A percentile compares a stretch with the other conserved stretches of the same genome.
phyloP scores from a whole-genome alignment of 257 asterid species.

The Solanum habrochaites region DNA sequence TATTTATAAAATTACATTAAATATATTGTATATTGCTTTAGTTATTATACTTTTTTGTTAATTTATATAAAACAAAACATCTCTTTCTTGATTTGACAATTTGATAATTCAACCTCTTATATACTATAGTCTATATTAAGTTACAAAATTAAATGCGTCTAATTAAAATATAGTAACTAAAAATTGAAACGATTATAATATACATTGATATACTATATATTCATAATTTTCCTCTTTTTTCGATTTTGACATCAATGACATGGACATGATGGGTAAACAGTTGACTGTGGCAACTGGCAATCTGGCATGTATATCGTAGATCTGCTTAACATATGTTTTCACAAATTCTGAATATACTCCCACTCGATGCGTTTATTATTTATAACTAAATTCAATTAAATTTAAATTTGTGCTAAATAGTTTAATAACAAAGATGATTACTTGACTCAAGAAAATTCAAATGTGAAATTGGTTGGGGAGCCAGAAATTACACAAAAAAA shows the following conservation, averaged over 20 bases:
- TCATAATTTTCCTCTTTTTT: not conserved
- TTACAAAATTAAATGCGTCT: too few relatives aligned
- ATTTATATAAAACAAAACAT: not conserved
- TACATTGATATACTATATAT: not conserved
- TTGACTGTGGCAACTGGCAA: not conserved
- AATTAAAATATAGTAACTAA: too few relatives aligned
- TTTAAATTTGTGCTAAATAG: accelerated
- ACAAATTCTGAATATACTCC: not conserved
- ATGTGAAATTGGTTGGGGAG: too few relatives aligned
- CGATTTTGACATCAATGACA: not conserved
- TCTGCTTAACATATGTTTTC: not conserved
- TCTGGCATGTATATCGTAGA: not conserved
- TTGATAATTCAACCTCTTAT: too few relatives aligned
- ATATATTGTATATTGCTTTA: not conserved
- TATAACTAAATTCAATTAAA: too few relatives aligned
- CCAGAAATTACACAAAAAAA: too few relatives aligned
- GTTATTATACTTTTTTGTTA: not conserved
- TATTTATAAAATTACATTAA: not conserved
- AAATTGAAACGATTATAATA: not conserved
- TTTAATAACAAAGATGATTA: accelerated
- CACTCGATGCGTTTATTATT: too few relatives aligned
- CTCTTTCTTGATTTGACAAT: not conserved
- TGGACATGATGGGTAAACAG: not conserved
- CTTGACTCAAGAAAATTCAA: too few relatives aligned
- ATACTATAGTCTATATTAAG: too few relatives aligned